phyloP scores from a whole-genome alignment of 2,329 filamentous ascomycete genomes.

The Scolecobasidium constrictum region DNA sequence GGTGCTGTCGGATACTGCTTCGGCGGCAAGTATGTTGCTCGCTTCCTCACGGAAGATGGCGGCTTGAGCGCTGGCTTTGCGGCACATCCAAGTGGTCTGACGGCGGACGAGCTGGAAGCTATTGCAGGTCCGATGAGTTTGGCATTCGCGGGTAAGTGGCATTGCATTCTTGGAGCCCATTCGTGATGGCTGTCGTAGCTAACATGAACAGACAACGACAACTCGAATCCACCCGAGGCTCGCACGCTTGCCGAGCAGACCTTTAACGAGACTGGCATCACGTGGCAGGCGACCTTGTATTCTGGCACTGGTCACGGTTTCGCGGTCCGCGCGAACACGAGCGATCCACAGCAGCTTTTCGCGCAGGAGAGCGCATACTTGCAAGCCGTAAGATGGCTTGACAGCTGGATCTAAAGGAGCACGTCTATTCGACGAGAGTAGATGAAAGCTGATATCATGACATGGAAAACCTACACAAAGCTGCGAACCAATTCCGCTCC shows the following conservation, averaged over 20 bases:
- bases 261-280: constrained; percentile 18
- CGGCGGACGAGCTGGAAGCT: constrained; percentile 51
- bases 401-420: constrained; percentile 20
- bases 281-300: constrained; percentile 22
- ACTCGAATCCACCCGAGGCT: constrained; percentile 11
- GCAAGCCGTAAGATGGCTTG: constrained; percentile 24
- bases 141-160: constrained; percentile 38
- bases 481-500: no score
- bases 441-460: no score
- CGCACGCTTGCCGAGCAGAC: constrained; percentile 17
- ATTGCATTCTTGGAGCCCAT: constrained; percentile 12
- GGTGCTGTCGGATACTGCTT: constrained; percentile 66
- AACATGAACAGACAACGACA: constrained; percentile 17
- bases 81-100: constrained; percentile 63
- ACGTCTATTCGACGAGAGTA: no score
- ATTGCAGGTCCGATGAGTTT: constrained; percentile 61
- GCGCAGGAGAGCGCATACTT: constrained; percentile 23
- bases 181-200: neutral
- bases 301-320: constrained; percentile 23
- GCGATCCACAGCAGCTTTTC: constrained; percentile 18
- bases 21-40: constrained; percentile 62
- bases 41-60: constrained; percentile 45
- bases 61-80: constrained; percentile 52
- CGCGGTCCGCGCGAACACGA: constrained; percentile 21
- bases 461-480: no score